Conservation (phyloP, 2,329 filamentous ascomycete species). For the Neonectria punicea region DNA sequence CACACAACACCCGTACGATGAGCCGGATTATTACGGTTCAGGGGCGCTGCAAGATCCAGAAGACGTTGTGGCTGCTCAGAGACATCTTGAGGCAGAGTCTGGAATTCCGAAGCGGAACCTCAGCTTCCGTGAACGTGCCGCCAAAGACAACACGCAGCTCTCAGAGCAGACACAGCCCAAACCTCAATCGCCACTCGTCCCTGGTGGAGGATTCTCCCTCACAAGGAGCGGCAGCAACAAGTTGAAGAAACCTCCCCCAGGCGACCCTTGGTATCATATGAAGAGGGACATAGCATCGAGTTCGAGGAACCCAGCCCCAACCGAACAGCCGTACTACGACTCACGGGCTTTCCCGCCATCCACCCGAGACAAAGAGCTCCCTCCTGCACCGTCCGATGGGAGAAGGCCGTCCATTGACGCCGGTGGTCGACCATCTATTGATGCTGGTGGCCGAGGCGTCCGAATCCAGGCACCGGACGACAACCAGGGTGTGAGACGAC, state of each 20-base stretch:
- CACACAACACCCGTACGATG: slow-evolving; percentile 33
- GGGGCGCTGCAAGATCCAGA: slow-evolving; percentile 37
- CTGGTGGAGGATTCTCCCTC: slow-evolving; percentile 51
- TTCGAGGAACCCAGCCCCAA: slow-evolving; percentile 4
- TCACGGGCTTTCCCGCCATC: slow-evolving; percentile 28
- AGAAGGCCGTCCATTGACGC: slow-evolving; percentile 32
- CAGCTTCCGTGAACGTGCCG: slow-evolving; percentile 70
- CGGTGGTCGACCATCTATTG: slow-evolving; percentile 25
- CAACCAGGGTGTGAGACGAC: slow-evolving; percentile 41
- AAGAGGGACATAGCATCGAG: slow-evolving; percentile 14
- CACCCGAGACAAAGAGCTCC: slow-evolving; percentile 47
- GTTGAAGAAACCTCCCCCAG: slow-evolving; percentile 66
- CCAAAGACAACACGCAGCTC: slow-evolving; percentile 54
- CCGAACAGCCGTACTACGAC: slow-evolving; percentile 5
- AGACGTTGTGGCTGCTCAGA: slow-evolving; percentile 24
- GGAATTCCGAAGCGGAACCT: slow-evolving; percentile 63
- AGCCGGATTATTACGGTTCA: slow-evolving; percentile 34
- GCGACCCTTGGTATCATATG: slow-evolving; percentile 56
- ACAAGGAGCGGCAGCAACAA: slow-evolving; percentile 67
- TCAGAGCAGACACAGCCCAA: slow-evolving; percentile 44
- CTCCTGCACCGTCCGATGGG: slow-evolving; percentile 40
- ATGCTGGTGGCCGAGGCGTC: slow-evolving; percentile 14
- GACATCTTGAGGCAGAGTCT: slow-evolving; percentile 38
- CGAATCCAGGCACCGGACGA: slow-evolving; percentile 34
- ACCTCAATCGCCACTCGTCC: slow-evolving; percentile 39